These are phyloP conservation scores for Saxispiralis lemnorum DNA, from an alignment of 495 filamentous ascomycete species.

Conservation along the genomic window DNA sequence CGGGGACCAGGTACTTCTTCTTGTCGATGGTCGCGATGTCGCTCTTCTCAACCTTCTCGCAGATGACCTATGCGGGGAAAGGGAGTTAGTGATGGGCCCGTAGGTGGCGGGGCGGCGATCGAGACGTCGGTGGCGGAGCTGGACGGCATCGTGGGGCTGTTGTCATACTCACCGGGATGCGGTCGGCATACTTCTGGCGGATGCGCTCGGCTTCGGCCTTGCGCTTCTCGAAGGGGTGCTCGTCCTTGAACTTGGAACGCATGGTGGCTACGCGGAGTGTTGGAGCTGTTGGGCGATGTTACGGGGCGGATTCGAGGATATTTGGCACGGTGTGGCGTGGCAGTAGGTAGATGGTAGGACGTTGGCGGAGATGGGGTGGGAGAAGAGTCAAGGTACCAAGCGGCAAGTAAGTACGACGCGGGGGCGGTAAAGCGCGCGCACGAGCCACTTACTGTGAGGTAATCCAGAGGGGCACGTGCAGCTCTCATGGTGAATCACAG, in stretches of 20 bases:
- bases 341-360: neutral
- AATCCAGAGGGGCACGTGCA: too few relatives aligned
- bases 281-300: too few relatives aligned
- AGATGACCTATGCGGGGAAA: conserved; percentile 58
- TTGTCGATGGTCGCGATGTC: conserved; percentile 99
- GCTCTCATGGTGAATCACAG: too few relatives aligned
- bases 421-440: too few relatives aligned
- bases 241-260: conserved; percentile 99
- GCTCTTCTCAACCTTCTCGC: conserved; percentile 97
- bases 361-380: neutral
- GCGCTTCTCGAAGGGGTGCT: conserved; percentile 98
- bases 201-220: conserved; percentile 99
- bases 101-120: neutral
- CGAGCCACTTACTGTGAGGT: too few relatives aligned
- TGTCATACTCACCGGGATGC: conserved; percentile 69
- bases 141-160: conserved; percentile 3
- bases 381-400: too few relatives aligned
- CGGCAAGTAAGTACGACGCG: too few relatives aligned
- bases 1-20: conserved; percentile 98
- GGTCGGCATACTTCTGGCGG: conserved; percentile 95
- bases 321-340: too few relatives aligned
- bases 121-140: conserved; percentile 1
- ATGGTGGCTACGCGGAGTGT: too few relatives aligned
- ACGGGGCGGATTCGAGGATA: too few relatives aligned
- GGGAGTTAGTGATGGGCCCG: conserved; percentile 6